Evolutionary conservation across 345 rosid species (phyloP).

Genomic region (Murraya koenigii): DNA sequence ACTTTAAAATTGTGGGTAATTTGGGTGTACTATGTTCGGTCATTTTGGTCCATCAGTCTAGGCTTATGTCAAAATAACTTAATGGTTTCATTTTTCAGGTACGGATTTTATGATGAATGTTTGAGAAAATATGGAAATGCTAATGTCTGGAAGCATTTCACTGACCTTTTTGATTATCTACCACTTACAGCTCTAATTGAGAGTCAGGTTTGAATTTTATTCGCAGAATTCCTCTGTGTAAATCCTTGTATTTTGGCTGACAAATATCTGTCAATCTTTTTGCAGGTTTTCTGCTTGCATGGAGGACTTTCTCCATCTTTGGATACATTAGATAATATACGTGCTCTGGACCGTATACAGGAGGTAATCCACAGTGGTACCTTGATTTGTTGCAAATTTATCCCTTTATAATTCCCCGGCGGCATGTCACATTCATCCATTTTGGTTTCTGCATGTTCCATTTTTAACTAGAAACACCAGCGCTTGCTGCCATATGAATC

Average conservation of each 20-base stretch:
- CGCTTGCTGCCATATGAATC: neutral
- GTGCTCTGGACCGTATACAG: conserved; percentile 81
- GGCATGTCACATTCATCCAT: neutral
- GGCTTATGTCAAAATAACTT: neutral
- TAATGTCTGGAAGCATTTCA: conserved; percentile 60
- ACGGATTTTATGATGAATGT: conserved; percentile 66
- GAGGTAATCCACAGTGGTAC: conserved; percentile 45
- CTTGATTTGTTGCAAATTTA: neutral
- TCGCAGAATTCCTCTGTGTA: neutral
- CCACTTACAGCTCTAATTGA: conserved; percentile 61
- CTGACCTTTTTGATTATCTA: conserved; percentile 59
- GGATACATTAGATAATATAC: conserved; percentile 80
- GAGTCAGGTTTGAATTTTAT: conserved; percentile 47
- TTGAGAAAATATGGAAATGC: conserved; percentile 67
- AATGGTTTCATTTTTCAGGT: conserved; percentile 34
- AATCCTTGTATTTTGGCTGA: conserved; percentile 12
- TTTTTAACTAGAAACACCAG: neutral
- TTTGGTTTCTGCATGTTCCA: neutral
- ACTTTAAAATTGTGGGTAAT: neutral
- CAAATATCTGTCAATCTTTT: neutral
- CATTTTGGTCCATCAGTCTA: neutral
- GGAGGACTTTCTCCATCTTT: conserved; percentile 91
- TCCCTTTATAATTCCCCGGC: neutral
- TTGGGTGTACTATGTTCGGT: neutral
- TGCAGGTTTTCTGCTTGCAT: conserved; percentile 74